These are phyloP conservation scores for Cladosporium colombiae DNA, from an alignment of 2,329 filamentous ascomycete genomes.

Conservation along the genomic window DNA sequence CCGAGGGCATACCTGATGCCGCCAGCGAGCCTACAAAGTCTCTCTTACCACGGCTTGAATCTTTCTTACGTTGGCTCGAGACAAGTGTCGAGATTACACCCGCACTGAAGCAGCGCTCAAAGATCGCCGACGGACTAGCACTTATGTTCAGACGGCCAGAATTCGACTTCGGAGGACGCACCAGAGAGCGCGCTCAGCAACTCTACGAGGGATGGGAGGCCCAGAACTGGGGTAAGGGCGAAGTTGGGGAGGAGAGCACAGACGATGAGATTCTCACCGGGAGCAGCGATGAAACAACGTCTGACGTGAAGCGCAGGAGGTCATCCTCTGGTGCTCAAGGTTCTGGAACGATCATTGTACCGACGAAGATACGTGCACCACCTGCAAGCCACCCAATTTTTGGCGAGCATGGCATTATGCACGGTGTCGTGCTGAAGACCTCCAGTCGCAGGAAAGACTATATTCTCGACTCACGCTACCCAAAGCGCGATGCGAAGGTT, in stretches of 20 bases:
- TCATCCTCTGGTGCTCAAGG: constrained; percentile 9
- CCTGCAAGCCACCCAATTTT: constrained; percentile 28
- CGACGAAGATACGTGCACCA: constrained; percentile 13
- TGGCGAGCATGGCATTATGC: constrained; percentile 32
- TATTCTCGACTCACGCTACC: constrained; percentile 21
- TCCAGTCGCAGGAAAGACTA: constrained; percentile 6
- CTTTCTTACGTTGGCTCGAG: constrained; percentile 26
- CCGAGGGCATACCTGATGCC: neutral
- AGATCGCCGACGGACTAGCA: constrained; percentile 23
- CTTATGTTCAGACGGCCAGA: constrained; percentile 22
- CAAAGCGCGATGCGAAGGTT: constrained; percentile 24
- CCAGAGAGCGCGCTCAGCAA: constrained; percentile 20
- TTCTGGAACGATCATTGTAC: neutral
- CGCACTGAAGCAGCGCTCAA: constrained; percentile 21
- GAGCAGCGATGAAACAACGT: neutral
- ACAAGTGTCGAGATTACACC: constrained; percentile 25
- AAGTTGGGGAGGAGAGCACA: constrained; percentile 6
- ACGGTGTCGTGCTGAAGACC: constrained; percentile 19
- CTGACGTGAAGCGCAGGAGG: constrained; percentile 12
- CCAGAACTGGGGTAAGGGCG: constrained; percentile 26
- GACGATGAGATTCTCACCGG: constrained; percentile 7
- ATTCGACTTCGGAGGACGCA: constrained; percentile 24
- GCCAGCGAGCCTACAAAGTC: neutral
- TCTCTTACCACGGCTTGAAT: constrained; percentile 22
- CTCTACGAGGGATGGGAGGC: constrained; percentile 26